phyloP scores from a whole-genome alignment of 2,329 filamentous ascomycete genomes.

The Fusarium clavum region DNA sequence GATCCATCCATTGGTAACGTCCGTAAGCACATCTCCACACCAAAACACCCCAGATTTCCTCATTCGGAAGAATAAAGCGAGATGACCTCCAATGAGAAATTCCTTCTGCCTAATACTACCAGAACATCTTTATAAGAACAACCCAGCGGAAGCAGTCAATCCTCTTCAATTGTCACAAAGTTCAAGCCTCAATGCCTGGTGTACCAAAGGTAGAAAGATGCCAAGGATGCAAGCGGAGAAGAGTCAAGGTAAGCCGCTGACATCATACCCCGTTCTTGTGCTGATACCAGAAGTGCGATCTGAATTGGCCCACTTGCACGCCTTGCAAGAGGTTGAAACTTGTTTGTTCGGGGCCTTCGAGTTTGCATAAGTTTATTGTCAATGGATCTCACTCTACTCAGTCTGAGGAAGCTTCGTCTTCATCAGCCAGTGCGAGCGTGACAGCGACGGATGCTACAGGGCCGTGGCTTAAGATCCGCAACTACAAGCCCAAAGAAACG shows the following conservation, averaged over 20 bases:
- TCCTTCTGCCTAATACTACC: neutral
- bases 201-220: neutral
- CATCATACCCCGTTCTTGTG: neutral
- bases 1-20: neutral
- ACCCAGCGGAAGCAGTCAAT: rapidly evolving
- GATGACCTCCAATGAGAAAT: neutral
- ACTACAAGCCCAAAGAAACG: neutral
- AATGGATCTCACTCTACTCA: neutral
- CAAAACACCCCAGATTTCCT: neutral
- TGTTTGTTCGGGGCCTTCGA: neutral
- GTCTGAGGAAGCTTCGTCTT: neutral
- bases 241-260: neutral
- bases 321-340: neutral
- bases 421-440: neutral
- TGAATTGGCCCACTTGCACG: neutral
- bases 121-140: neutral
- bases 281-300: neutral
- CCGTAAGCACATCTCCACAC: neutral
- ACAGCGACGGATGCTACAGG: neutral
- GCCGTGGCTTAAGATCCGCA: neutral
- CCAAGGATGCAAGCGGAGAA: neutral
- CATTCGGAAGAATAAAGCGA: neutral
- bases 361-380: neutral
- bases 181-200: neutral
- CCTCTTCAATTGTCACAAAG: rapidly evolving